phyloP scores from a whole-genome alignment of 2,329 filamentous ascomycete species.

The Balansia obtecta region DNA sequence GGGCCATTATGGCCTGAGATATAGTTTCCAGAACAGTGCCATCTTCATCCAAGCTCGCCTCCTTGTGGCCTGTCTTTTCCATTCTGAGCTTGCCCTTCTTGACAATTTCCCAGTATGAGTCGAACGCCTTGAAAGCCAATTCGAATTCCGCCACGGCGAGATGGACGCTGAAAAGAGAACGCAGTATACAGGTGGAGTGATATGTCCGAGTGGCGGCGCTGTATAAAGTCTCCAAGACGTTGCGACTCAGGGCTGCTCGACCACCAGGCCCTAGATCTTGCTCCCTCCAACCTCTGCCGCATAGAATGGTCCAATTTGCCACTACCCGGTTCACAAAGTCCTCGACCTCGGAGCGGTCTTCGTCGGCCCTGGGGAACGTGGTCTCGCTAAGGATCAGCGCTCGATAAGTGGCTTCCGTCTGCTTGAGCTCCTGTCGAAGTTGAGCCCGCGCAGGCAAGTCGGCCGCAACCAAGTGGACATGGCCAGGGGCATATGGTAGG shows the following conservation, averaged over 20 bases:
- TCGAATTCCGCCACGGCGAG: constrained; percentile 83
- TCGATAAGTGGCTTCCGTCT: constrained; percentile 70
- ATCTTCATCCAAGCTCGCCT: constrained; percentile 66
- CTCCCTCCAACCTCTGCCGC: constrained; percentile 69
- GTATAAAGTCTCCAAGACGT: constrained; percentile 79
- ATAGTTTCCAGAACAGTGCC: constrained; percentile 65
- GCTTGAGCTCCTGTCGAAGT: constrained; percentile 65
- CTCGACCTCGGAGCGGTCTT: constrained; percentile 69
- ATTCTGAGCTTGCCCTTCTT: constrained; percentile 74
- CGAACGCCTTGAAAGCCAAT: constrained; percentile 77
- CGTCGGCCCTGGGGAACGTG: constrained; percentile 71
- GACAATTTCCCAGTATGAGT: constrained; percentile 84
- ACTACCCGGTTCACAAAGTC: constrained; percentile 68
- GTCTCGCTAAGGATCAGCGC: constrained; percentile 65
- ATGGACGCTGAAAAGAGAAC: constrained; percentile 80
- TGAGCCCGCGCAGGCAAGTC: constrained; percentile 46
- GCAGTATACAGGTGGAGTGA: constrained; percentile 80
- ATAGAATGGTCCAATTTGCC: constrained; percentile 73
- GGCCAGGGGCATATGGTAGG: constrained; percentile 44
- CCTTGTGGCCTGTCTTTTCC: constrained; percentile 61
- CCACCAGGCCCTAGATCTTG: constrained; percentile 72
- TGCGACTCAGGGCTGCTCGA: constrained; percentile 59
- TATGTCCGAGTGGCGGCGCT: constrained; percentile 86
- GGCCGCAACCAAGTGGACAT: constrained; percentile 26
- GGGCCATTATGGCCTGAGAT: constrained; percentile 63